phyloP scores from a whole-genome alignment of 768 basidiomycete species.

The Mycena vitilis region DNA sequence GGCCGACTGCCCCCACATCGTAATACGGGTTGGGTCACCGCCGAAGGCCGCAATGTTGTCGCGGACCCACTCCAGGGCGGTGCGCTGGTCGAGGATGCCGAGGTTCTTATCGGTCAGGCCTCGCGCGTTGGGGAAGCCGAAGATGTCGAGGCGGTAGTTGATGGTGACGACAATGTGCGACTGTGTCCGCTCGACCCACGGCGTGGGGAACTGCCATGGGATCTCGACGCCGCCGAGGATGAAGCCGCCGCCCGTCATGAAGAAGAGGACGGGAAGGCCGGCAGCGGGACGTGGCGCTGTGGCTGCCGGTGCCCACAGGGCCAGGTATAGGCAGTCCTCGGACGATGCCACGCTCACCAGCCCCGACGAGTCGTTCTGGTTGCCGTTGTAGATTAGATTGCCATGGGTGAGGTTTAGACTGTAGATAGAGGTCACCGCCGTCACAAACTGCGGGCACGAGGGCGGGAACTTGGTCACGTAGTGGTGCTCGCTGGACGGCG shows the following conservation, averaged over 20 bases:
- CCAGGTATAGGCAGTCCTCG: conserved; percentile 16
- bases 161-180: conserved; percentile 19
- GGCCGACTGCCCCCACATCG: conserved; percentile 16
- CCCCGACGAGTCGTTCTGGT: conserved; percentile 18
- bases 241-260: conserved; percentile 18
- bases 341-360: conserved; percentile 19
- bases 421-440: conserved; percentile 15
- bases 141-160: conserved; percentile 19
- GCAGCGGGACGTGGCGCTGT: conserved; percentile 8
- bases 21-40: conserved; percentile 15
- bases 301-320: conserved; percentile 14
- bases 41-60: conserved; percentile 13
- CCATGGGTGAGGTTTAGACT: conserved; percentile 16
- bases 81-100: conserved; percentile 17
- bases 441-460: conserved; percentile 17
- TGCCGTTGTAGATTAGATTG: conserved; percentile 20
- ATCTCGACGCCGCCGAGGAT: conserved; percentile 15
- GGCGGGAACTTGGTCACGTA: conserved; percentile 16
- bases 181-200: conserved; percentile 32
- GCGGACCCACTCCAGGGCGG: conserved; percentile 13
- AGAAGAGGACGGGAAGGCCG: conserved; percentile 18
- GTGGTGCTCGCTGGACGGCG: conserved; percentile 15
- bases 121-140: conserved; percentile 14
- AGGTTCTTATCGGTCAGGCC: conserved; percentile 12
- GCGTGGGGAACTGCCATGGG: conserved; percentile 36